Evolutionary conservation across 176 grass and related monocot species (phyloP).

Genomic region (Juncus inflexus): DNA sequence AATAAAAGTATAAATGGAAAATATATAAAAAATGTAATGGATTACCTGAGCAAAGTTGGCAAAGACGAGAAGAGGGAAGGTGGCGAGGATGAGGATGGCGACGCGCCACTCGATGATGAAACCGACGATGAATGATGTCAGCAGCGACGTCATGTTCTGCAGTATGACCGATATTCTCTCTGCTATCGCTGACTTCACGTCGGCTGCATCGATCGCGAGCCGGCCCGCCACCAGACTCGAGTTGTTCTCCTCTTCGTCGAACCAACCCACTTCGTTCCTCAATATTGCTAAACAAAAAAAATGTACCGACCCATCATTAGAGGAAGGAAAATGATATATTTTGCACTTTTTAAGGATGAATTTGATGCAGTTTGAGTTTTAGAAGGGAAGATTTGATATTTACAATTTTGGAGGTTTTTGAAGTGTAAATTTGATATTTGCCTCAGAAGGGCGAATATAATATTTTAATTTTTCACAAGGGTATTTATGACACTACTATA

Average conservation of each 20-base stretch:
- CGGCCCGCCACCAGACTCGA: constrained; percentile 85
- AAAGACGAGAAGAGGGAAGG: constrained; percentile 94
- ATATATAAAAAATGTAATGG: neutral
- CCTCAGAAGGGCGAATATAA: too few species aligned
- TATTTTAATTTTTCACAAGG: too few species aligned
- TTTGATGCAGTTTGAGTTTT: too few species aligned
- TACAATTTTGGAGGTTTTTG: too few species aligned
- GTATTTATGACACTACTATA: too few species aligned
- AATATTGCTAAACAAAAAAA: constrained; percentile 52
- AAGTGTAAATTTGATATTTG: too few species aligned
- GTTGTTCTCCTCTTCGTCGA: constrained; percentile 96
- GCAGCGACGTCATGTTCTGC: constrained; percentile 86
- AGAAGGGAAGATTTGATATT: too few species aligned
- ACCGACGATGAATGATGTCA: constrained; percentile 87
- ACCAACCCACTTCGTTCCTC: constrained; percentile 98
- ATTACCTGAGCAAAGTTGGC: constrained; percentile 91
- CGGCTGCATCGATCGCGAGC: constrained; percentile 85
- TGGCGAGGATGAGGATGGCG: constrained; percentile 83
- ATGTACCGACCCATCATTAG: too few species aligned
- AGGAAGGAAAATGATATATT: too few species aligned
- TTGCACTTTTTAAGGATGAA: too few species aligned
- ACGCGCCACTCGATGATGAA: constrained; percentile 95
- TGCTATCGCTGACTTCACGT: constrained; percentile 86
- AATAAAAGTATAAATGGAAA: neutral
- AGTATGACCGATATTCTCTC: constrained; percentile 95